Evolutionary conservation across 441 rosid genomes (phyloP), one percentile per base, ranked within the genome.

Genomic region (Pelargonium citronellum): DNA sequence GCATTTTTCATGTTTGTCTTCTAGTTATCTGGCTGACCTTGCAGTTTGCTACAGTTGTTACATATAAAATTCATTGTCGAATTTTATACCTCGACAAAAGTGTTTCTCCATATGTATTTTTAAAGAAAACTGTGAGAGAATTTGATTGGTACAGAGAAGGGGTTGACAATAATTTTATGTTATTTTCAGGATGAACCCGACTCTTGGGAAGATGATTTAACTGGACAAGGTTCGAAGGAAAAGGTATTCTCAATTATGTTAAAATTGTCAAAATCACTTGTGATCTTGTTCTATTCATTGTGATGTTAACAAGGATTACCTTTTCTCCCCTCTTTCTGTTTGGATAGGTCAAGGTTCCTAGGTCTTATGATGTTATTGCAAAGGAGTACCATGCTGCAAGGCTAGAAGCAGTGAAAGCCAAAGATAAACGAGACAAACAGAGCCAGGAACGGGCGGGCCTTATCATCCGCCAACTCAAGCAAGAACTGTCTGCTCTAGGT

Each of bases 401-500:
- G 53, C 74, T 74, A 66, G 92, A 94, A 73, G 98, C 97, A 74
- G 65, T 85, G 73, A 81, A 81, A 78, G 92, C 98, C 74, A 94
- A 94, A 84, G 91, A 81, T 63, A 85, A 75, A 60, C 72, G 81
- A 69, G 95, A 94, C 80, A 91, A 86, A 78, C 84, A 73, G 66
- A 82, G 87, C 61, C 93, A 91, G 82, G 89, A 84, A 74, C 82
- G 74, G 78, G 92, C 95, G 41, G 90, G 96, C 73, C 74, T 67
- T 67, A 78, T 77, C 30, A 89, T 91, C 77, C 86, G 87, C 72
- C 82, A 86, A 82, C 91, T 94, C 78, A 94, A 94, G 87, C 92
- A 88, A 79, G 97, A 94, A 82, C 79, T 94, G 78, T 79, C 91
- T 76, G 88, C 89, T 75, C 84, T 88, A 81, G 98, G 96, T 89